A percentile compares a stretch with the other conserved stretches of the same genome.
These are phyloP conservation scores for Zangia roseola DNA, from an alignment of 768 basidiomycete genomes.

Conservation along the genomic window DNA sequence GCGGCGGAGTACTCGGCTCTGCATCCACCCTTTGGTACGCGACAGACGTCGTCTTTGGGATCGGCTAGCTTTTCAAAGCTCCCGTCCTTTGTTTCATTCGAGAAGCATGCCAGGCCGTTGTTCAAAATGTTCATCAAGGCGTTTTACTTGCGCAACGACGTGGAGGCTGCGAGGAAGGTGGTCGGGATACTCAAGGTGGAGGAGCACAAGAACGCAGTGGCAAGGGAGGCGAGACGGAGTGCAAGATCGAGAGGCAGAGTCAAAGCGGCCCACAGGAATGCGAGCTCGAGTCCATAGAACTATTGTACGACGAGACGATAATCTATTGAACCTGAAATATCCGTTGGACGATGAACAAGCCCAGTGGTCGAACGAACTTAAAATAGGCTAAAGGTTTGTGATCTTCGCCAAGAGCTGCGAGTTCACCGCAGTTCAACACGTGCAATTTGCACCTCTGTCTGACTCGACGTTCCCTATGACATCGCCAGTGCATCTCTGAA, in stretches of 20 bases:
- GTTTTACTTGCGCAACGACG: constrained; percentile 55
- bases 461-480: too few relatives aligned
- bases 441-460: too few relatives aligned
- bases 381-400: too few relatives aligned
- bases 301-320: neutral
- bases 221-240: constrained; percentile 15
- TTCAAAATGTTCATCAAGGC: constrained; percentile 73
- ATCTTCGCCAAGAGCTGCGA: too few relatives aligned
- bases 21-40: constrained; percentile 48
- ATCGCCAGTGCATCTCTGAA: too few relatives aligned
- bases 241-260: constrained; percentile 23
- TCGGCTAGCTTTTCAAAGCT: constrained; percentile 37
- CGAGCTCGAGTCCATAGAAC: neutral
- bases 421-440: neutral
- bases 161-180: constrained; percentile 49
- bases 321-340: too few relatives aligned
- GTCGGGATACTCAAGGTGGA: constrained; percentile 55
- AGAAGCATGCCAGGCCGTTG: constrained; percentile 62
- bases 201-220: constrained; percentile 6
- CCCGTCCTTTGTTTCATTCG: constrained; percentile 48
- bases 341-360: too few relatives aligned
- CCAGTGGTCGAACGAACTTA: too few relatives aligned
- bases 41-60: constrained; percentile 5
- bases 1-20: constrained; percentile 28
- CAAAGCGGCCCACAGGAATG: constrained; percentile 7